These are phyloP conservation scores for Gilbertella persicaria DNA, from an alignment of 371 early-diverging fungal species.

Conservation along the genomic window DNA sequence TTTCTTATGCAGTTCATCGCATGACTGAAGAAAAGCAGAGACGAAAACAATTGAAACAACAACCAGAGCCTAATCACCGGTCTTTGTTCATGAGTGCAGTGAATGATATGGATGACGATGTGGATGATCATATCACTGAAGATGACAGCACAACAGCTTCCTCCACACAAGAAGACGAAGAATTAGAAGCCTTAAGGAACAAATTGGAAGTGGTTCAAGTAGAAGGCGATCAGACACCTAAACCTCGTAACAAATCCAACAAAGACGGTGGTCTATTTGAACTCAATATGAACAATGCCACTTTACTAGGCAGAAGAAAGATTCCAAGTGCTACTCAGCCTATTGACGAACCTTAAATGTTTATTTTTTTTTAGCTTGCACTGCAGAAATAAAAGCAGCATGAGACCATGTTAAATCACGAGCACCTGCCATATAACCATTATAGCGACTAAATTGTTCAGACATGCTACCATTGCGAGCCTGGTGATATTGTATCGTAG, in stretches of 20 bases:
- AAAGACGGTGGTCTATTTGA: conserved; percentile 34
- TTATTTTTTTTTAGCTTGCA: conserved; percentile 21
- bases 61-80: conserved; percentile 1
- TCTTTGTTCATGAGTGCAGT: conserved; percentile 17
- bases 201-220: conserved; percentile 9
- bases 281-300: conserved; percentile 59
- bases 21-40: conserved; percentile 61
- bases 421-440: conserved; percentile 69
- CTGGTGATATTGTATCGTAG: conserved; percentile 58
- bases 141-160: conserved; percentile 21
- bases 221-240: conserved; percentile 16
- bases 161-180: conserved; percentile 7
- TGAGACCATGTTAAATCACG: conserved; percentile 79
- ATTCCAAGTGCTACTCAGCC: conserved; percentile 18
- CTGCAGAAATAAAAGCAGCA: conserved; percentile 60
- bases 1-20: conserved; percentile 63
- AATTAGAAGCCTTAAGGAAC: conserved; percentile 6
- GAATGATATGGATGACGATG: conserved; percentile 27
- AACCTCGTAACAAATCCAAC: conserved; percentile 11
- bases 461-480: conserved; percentile 52
- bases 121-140: conserved; percentile 24
- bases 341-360: conserved; percentile 7
- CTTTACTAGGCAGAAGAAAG: conserved; percentile 57
- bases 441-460: conserved; percentile 67
- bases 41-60: conserved; percentile 22